Percentiles rank a stretch among this genome's conserved stretches.
These are phyloP conservation scores for Euphorbia celastroides DNA, from an alignment of 441 rosid species.

Conservation along the genomic window DNA sequence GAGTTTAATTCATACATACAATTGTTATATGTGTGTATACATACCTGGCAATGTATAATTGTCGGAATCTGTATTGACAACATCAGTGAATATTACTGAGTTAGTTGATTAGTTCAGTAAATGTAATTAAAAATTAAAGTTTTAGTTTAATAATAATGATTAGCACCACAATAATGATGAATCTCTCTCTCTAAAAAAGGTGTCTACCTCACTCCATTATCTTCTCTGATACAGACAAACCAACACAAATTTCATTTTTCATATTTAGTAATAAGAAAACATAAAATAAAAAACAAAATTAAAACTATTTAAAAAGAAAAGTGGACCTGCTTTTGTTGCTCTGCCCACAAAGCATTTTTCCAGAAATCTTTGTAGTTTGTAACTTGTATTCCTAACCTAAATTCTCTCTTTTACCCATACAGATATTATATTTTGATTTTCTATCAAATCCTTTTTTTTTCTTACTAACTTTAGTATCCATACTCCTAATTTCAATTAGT, in stretches of 20 bases:
- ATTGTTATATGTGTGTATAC: too few relatives aligned
- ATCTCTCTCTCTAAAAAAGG: conserved; percentile 23
- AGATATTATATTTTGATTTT: background rate
- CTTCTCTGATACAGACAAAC: conserved; percentile 17
- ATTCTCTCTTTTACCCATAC: conserved; percentile 11
- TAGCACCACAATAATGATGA: too few relatives aligned
- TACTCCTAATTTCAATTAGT: background rate
- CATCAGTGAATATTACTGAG: too few relatives aligned
- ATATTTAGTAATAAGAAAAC: background rate
- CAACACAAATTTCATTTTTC: background rate
- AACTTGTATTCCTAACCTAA: conserved; percentile 17
- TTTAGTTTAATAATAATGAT: too few relatives aligned
- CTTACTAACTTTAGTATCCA: background rate
- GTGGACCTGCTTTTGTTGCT: conserved; percentile 1
- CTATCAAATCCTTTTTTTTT: background rate
- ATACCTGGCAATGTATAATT: too few relatives aligned
- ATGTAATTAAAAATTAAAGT: too few relatives aligned
- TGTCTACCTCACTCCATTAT: conserved; percentile 24
- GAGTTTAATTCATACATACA: too few relatives aligned
- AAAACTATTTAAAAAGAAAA: conserved; percentile 1
- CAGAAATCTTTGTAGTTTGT: conserved; percentile 43
- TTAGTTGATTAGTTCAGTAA: too few relatives aligned
- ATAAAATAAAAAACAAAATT: background rate
- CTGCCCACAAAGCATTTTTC: conserved; percentile 38
- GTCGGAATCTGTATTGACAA: too few relatives aligned